Evolutionary conservation across 2,329 filamentous ascomycete species (phyloP).

Genomic region (Bipolaris victoriae): DNA sequence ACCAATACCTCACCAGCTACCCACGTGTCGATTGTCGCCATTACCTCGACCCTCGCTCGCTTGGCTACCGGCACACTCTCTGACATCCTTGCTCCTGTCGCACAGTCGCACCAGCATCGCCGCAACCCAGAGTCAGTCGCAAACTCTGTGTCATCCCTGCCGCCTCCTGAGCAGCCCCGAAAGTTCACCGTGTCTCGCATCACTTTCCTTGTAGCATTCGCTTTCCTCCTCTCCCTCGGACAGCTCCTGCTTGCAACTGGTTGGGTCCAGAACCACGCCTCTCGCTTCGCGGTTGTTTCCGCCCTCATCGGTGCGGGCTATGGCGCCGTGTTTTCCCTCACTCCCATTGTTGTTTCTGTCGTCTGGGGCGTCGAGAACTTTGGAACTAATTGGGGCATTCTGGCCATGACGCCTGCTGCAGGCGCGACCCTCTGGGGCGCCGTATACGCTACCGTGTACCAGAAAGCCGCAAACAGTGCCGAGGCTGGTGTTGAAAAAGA

Average conservation of each 20-base stretch:
- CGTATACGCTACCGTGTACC: slow-evolving; percentile 83
- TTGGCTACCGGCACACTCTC: slow-evolving; percentile 89
- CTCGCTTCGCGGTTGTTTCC: slow-evolving; percentile 85
- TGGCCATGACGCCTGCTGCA: slow-evolving; percentile 86
- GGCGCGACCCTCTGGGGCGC: slow-evolving; percentile 90
- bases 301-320: slow-evolving; percentile 88
- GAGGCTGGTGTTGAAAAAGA: slow-evolving; percentile 40
- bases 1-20: slow-evolving; percentile 72
- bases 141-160: slow-evolving; percentile 49
- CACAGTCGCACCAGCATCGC: slow-evolving; percentile 63
- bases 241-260: slow-evolving; percentile 81
- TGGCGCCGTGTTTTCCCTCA: slow-evolving; percentile 86
- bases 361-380: slow-evolving; percentile 99
- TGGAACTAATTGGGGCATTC: slow-evolving; percentile 95
- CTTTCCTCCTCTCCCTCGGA: slow-evolving; percentile 81
- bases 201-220: slow-evolving; percentile 77
- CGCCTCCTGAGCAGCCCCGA: slow-evolving; percentile 25
- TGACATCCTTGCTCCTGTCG: slow-evolving; percentile 75
- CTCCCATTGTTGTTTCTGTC: slow-evolving; percentile 91
- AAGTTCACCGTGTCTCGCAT: slow-evolving; percentile 75
- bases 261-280: slow-evolving; percentile 71
- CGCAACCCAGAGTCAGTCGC: slow-evolving; percentile 53
- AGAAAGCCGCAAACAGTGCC: slow-evolving; percentile 63
- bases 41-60: slow-evolving; percentile 88
- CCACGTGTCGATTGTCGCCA: slow-evolving; percentile 89